A percentile compares a stretch with the other conserved stretches of the same genome.
These are phyloP conservation scores for Lasiodiplodia sp. DNA, from an alignment of 2,329 filamentous ascomycete genomes.

Conservation along the genomic window DNA sequence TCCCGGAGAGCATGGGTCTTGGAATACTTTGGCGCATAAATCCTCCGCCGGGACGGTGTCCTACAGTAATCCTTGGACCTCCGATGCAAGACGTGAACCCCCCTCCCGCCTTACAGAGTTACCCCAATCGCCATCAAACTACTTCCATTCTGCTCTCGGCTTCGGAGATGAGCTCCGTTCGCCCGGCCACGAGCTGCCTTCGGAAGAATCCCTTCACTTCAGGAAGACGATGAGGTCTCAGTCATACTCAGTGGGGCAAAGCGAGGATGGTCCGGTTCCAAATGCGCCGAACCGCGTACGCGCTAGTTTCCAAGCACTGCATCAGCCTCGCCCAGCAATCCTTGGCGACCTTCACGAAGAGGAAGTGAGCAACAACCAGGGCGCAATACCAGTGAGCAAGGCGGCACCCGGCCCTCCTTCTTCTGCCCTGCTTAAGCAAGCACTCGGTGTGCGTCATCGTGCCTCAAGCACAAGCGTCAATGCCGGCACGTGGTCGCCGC, in stretches of 20 bases:
- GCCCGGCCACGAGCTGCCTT: conserved; percentile 16
- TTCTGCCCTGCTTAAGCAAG: conserved; percentile 29
- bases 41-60: conserved; percentile 52
- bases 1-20: conserved; percentile 67
- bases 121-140: conserved; percentile 40
- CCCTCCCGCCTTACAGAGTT: conserved; percentile 31
- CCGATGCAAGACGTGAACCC: conserved; percentile 34
- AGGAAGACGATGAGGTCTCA: conserved; percentile 89
- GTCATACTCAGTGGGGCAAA: conserved; percentile 93
- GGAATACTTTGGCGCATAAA: conserved; percentile 47
- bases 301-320: conserved; percentile 68
- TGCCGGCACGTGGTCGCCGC: conserved; percentile 32
- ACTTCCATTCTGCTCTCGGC: conserved; percentile 15
- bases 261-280: conserved; percentile 61
- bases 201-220: conserved; percentile 20
- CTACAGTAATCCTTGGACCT: conserved; percentile 43
- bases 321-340: conserved; percentile 79
- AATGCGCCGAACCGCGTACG: conserved; percentile 30
- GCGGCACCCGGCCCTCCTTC: conserved; percentile 15
- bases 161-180: conserved; percentile 25
- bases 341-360: conserved; percentile 64
- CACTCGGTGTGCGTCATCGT: conserved; percentile 25
- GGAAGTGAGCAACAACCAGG: conserved; percentile 34
- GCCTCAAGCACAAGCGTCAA: conserved; percentile 29
- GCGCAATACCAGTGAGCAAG: conserved; percentile 20